Conservation (phyloP, 2,329 filamentous ascomycete species). For the Exophiala viscosa region DNA sequence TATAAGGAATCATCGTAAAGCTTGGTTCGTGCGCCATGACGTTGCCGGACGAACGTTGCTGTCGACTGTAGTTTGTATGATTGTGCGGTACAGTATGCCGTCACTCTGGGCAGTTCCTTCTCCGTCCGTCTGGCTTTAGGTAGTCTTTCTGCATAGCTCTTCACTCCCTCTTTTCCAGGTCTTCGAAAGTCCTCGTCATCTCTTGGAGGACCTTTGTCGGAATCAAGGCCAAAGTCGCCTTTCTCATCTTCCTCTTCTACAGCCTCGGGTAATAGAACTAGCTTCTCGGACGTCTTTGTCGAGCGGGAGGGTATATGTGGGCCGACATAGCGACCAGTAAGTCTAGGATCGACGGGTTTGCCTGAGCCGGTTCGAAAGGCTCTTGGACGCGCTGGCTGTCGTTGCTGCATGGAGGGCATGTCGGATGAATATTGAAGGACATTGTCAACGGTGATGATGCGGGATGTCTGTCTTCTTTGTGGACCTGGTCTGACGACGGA, state of each 20-base stretch:
- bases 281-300: constrained; percentile 91
- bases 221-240: constrained; percentile 57
- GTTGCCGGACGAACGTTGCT: constrained; percentile 82
- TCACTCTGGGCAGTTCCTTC: constrained; percentile 75
- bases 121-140: constrained; percentile 84
- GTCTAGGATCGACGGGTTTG: constrained; percentile 49
- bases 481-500: constrained; percentile 29
- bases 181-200: constrained; percentile 60
- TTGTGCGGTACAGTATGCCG: constrained; percentile 93
- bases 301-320: constrained; percentile 74
- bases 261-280: constrained; percentile 89
- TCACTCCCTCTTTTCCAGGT: constrained; percentile 59
- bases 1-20: constrained; percentile 98
- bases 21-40: constrained; percentile 88
- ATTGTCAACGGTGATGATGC: constrained; percentile 85
- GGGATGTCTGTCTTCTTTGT: constrained; percentile 52
- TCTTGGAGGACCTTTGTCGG: constrained; percentile 47
- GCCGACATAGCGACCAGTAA: constrained; percentile 55
- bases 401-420: constrained; percentile 89
- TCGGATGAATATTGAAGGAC: constrained; percentile 91
- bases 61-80: constrained; percentile 84
- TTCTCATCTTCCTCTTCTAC: constrained; percentile 54
- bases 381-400: constrained; percentile 57
- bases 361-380: constrained; percentile 38
- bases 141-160: constrained; percentile 89